phyloP scores from a whole-genome alignment of 305 asterid species.

The Fraxinus floribunda region DNA sequence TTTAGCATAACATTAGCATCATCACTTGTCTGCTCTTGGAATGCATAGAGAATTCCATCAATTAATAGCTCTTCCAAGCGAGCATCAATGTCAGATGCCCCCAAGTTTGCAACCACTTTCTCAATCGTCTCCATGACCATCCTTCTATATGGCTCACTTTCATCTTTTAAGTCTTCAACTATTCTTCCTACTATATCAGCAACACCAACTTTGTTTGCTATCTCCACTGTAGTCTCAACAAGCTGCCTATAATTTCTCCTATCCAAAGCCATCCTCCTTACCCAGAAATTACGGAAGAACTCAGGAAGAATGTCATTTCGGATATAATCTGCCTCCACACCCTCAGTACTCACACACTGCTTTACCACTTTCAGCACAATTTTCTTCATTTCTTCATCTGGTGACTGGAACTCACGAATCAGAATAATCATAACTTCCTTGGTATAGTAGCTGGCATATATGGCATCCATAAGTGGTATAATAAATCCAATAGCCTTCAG shows the following conservation, averaged over 20 bases:
- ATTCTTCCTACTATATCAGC: slow-evolving; percentile 92
- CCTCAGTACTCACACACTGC: slow-evolving; percentile 98
- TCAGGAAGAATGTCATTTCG: slow-evolving; percentile 90
- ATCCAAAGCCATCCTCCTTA: slow-evolving; percentile 93
- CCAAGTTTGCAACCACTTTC: slow-evolving; percentile 86
- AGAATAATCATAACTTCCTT: slow-evolving; percentile 94
- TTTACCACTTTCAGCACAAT: slow-evolving; percentile 96
- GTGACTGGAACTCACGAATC: slow-evolving; percentile 95
- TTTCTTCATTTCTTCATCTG: slow-evolving; percentile 98
- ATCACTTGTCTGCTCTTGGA: no score
- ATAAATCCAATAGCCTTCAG: slow-evolving; percentile 92
- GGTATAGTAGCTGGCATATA: slow-evolving; percentile 89
- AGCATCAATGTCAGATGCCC: slow-evolving; percentile 87
- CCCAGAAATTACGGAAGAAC: slow-evolving; percentile 95
- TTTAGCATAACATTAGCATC: no score
- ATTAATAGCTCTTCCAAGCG: slow-evolving; percentile 89
- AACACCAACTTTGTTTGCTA: slow-evolving; percentile 95
- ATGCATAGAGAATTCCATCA: slow-evolving; percentile 42
- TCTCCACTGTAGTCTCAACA: slow-evolving; percentile 94
- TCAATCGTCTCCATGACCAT: slow-evolving; percentile 99
- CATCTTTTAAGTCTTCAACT: slow-evolving; percentile 92
- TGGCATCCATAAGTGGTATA: slow-evolving; percentile 97
- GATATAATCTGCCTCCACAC: slow-evolving; percentile 86
- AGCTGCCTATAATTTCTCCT: slow-evolving; percentile 92
- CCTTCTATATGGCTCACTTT: slow-evolving; percentile 93